Evolutionary conservation across 306 rosid genomes (phyloP).

Genomic region (Dalbergia cultrata): DNA sequence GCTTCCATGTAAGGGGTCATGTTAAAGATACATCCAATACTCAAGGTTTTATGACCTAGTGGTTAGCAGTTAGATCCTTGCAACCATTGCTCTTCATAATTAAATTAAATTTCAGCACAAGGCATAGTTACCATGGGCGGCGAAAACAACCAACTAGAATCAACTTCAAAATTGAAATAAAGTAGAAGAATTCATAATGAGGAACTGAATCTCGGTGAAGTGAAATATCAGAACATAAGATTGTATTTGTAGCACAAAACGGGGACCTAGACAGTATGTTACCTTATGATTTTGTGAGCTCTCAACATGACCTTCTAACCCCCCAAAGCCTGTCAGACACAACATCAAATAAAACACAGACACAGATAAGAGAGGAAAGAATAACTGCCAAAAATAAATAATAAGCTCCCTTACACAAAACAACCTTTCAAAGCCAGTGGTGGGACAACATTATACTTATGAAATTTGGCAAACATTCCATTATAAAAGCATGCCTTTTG

Average conservation of each 20-base stretch:
- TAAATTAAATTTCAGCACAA: too few species aligned
- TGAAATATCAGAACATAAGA: constrained; percentile 22
- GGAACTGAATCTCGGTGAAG: constrained; percentile 16
- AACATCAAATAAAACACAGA: constrained; percentile 46
- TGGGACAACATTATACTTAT: constrained; percentile 41
- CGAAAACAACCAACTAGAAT: neutral
- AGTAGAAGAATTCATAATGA: neutral
- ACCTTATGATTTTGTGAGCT: constrained; percentile 51
- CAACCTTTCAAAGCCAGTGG: constrained; percentile 57
- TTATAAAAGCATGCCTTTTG: constrained; percentile 40
- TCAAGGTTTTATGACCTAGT: neutral
- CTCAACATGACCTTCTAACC: constrained; percentile 47
- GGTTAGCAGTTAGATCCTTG: neutral
- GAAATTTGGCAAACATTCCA: constrained; percentile 42
- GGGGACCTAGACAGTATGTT: constrained; percentile 31
- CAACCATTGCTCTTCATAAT: neutral
- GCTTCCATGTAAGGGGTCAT: neutral
- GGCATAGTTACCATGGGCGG: too few species aligned
- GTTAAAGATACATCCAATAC: neutral
- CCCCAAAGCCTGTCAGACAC: constrained; percentile 54
- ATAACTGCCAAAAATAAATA: neutral
- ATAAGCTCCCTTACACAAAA: neutral
- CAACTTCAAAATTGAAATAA: constrained; percentile 15
- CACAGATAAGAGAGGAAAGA: constrained; percentile 6
- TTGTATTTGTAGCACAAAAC: constrained; percentile 9